phyloP scores from a whole-genome alignment of 1,139 yeast species.

The Debaryomyces sp. region DNA sequence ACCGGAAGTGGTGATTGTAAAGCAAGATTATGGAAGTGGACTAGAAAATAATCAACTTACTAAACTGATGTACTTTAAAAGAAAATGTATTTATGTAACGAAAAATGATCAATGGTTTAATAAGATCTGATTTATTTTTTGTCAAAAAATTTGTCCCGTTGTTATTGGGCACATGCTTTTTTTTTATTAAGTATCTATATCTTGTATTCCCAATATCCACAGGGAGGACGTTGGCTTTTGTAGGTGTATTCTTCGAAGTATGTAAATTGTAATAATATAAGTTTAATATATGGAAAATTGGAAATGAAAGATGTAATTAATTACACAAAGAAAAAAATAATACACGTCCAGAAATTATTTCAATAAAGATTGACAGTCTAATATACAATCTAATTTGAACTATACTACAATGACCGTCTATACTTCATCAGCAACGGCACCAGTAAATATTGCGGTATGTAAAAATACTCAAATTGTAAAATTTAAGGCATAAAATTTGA shows the following conservation, averaged over 20 bases:
- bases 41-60: slow-evolving; percentile 17
- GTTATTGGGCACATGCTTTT: neutral
- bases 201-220: neutral
- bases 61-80: neutral
- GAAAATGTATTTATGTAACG: neutral
- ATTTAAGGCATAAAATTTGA: neutral
- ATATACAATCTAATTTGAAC: neutral
- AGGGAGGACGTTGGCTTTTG: neutral
- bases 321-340: slow-evolving; percentile 1
- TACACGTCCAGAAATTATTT: slow-evolving; percentile 5
- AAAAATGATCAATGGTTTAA: neutral
- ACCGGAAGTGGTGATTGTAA: slow-evolving; percentile 98
- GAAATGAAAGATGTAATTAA: neutral
- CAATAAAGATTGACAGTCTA: slow-evolving; percentile 1
- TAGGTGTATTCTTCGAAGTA: slow-evolving; percentile 3
- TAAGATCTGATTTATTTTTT: neutral
- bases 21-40: slow-evolving; percentile 94
- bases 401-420: slow-evolving; percentile 45
- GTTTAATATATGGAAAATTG: neutral
- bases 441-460: slow-evolving; percentile 93
- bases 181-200: neutral
- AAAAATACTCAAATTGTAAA: neutral
- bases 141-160: neutral
- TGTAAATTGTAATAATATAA: slow-evolving; percentile 6
- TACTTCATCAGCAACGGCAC: slow-evolving; percentile 89